Evolutionary conservation across 2,329 filamentous ascomycete genomes (phyloP), one percentile per base, ranked within the genome.

Genomic region (Mycosphaerelloides madeirae): DNA sequence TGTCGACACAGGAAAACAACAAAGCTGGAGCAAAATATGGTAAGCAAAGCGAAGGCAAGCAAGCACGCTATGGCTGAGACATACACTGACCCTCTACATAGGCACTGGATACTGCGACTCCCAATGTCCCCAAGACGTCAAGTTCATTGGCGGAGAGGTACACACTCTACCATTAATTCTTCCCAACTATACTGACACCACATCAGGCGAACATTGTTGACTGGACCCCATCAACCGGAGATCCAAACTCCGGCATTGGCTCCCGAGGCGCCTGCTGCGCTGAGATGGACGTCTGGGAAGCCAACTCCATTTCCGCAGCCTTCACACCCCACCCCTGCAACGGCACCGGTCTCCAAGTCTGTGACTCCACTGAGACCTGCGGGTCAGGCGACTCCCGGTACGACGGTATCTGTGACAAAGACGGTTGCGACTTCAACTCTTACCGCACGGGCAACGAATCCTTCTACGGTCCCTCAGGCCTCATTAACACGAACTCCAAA

Each of bases 271-370:
- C 80, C 31, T 84, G 81, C 74, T 85, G 81, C 64, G 68, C 75
- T 33, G 82, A 85, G 65, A 81, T 85, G 75, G 48, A 85, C 56
- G 73, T 82, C 64, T 84, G 81, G 80, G 81, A 85, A 68, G 81
- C 81, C 55, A 85, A 85, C 73, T 74, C 70, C 54, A 75, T 82
- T 59, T 76, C 80, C 15, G 77, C 74, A 13, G 83, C 82, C 41
- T 75, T 74, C 60, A 85, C 83, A 5, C 80, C 83, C 14, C 83
- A 86, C 64, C 74, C 79, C 33, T 85, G 83, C 72, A 68, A 66
- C 43, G 67, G 62, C 46, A 63, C 69, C 34, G 73, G 70, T 39
- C 69, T 50, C 1, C 32, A 44, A 31, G 41, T 62, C 0, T 58
- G 56, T 29, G 71, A 71, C n/a, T 64, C 75, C 47, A 46, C 47